A percentile compares a stretch with the other conserved stretches of the same genome.
These are phyloP conservation scores for Viridothelium virens DNA, from an alignment of 495 filamentous ascomycete genomes.

Conservation along the genomic window DNA sequence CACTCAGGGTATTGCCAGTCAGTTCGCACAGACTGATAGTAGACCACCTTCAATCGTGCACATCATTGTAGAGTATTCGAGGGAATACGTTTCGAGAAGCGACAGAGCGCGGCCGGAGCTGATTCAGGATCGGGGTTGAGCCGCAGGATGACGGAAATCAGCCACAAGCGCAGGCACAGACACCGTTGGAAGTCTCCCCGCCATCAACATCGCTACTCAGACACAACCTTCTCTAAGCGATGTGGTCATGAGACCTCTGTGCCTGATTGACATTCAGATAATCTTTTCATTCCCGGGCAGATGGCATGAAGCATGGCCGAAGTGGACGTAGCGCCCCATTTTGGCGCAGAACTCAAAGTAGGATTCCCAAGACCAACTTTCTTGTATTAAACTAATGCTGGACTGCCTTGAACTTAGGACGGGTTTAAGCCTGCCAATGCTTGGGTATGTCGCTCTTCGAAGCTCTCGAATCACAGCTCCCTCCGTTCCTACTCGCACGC, in stretches of 20 bases:
- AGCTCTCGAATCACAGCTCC: not conserved
- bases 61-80: no score
- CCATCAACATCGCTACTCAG: not conserved
- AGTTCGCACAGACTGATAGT: no score
- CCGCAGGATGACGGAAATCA: not conserved
- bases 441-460: constrained; percentile 53
- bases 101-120: no score
- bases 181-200: not conserved
- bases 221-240: not conserved
- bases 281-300: not conserved
- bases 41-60: no score
- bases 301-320: constrained; percentile 23
- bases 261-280: not conserved
- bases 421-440: constrained; percentile 86
- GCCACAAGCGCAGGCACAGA: not conserved
- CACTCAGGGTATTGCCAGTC: no score
- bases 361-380: not conserved
- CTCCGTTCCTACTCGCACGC: not conserved
- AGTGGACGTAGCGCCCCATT: constrained; percentile 25
- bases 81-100: no score
- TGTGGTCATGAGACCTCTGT: not conserved
- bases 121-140: not conserved
- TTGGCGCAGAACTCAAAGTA: constrained; percentile 28
- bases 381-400: not conserved
- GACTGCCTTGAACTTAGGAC: constrained; percentile 50